Evolutionary conservation across 139 green algal genomes (phyloP), one percentile per base, ranked within the genome.

Genomic region (Klebsormidium nitens): DNA sequence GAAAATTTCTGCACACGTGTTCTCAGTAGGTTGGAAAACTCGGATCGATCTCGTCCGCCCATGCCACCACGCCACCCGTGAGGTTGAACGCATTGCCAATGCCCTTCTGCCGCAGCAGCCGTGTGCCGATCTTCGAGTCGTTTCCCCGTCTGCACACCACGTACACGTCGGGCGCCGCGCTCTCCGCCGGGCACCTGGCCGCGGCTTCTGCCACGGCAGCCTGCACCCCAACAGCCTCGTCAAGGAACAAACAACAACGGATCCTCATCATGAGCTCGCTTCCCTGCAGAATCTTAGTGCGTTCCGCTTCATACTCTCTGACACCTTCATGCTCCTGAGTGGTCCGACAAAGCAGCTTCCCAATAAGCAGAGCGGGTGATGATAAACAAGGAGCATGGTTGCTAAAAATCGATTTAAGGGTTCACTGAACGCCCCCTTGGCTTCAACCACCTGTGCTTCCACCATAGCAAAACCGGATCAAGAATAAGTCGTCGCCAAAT

Each of bases 61-160:
- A 97, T 8, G 81, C 84, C 76, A 88, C 59, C 57, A 95, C 72
- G 8, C 91, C 91, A 0, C 91, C 91, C 39, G 85, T 60, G 37
- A 97, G 61, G 68, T 96, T 90, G 6, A 88, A 55, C 3, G 69
- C 90, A 3, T 76, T 34, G 0, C 0, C 19, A 1, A 95, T 44
- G 2, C 89, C 92, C 59, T 66, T 23, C 57, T 78, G 35, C 14
- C 71, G 72, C 55, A 97, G 76, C 70, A 36, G n/a, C 3, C 80
- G 57, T 52, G 92, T 87, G 5, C 86, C 89, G 31, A 86, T 49
- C 74, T 97, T 92, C 3, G 92, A 97, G 82, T 97, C 88, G 75
- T 97, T 97, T 28, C 92, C 92, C 0, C 91, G 76, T 8, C 91
- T 75, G 77, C 92, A 97, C 57, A 97, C 69, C 37, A 97, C 92